Percentiles rank a stretch among this genome's conserved stretches.
Evolutionary conservation across 1,284 basidiomycete genomes (phyloP).

Genomic region (Leucocoprinus gongylophorus): DNA sequence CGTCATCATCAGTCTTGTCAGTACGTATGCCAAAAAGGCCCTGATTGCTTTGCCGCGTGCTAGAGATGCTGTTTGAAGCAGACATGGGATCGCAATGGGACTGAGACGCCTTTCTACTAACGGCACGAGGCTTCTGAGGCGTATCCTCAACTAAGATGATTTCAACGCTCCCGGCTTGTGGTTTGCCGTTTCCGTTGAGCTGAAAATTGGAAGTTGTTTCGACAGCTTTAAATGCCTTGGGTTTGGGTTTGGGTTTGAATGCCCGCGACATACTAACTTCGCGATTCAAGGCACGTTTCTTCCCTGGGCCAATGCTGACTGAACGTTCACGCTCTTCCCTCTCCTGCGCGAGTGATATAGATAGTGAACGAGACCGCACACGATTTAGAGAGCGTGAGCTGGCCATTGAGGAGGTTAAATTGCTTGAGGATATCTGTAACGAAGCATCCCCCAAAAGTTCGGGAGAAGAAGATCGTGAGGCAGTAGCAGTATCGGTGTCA

Average conservation of each 20-base stretch:
- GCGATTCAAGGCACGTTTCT: slow-evolving; percentile 46
- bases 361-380: slow-evolving; percentile 49
- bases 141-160: slow-evolving; percentile 54
- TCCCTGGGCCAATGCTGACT: slow-evolving; percentile 30
- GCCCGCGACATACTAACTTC: slow-evolving; percentile 69
- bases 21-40: slow-evolving; percentile 9
- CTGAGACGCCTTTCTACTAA: slow-evolving; percentile 3
- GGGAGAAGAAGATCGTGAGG: slow-evolving; percentile 9
- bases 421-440: slow-evolving; percentile 22
- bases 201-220: slow-evolving; percentile 9
- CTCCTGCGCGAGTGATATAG: slow-evolving; percentile 50
- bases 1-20: slow-evolving; percentile 17
- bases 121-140: slow-evolving; percentile 38
- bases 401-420: slow-evolving; percentile 13
- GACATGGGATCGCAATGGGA: slow-evolving; percentile 10
- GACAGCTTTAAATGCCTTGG: neutral
- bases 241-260: slow-evolving; percentile 44
- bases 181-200: slow-evolving; percentile 20
- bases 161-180: slow-evolving; percentile 27
- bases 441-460: neutral
- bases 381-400: slow-evolving; percentile 15
- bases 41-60: neutral
- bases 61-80: slow-evolving; percentile 4
- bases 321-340: slow-evolving; percentile 41
- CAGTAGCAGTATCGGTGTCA: slow-evolving; percentile 28